These are phyloP conservation scores for Lichtheimia ramosa DNA, from an alignment of 371 early-diverging fungal genomes.

Conservation along the genomic window DNA sequence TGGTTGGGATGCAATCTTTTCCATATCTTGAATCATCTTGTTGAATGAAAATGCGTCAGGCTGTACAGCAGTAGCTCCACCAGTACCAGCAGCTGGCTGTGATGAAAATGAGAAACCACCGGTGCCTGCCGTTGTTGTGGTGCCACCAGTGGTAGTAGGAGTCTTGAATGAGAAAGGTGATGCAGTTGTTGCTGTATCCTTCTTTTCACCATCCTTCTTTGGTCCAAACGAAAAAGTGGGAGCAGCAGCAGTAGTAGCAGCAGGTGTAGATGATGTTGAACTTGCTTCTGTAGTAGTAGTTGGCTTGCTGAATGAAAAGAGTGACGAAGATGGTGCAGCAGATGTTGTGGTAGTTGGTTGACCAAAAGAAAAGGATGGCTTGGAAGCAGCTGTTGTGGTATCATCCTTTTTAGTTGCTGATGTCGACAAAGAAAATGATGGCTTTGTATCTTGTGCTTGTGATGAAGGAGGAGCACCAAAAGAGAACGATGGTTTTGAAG, in stretches of 20 bases:
- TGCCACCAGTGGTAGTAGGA: slow-evolving; percentile 5
- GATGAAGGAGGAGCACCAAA: slow-evolving; percentile 7
- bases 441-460: slow-evolving; percentile 4
- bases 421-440: slow-evolving; percentile 2
- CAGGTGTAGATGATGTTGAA: background rate
- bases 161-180: slow-evolving; percentile 20
- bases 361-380: background rate
- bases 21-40: slow-evolving; percentile 29
- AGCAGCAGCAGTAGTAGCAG: slow-evolving; percentile 8
- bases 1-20: slow-evolving; percentile 25
- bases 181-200: slow-evolving; percentile 1
- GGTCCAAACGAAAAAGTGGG: background rate
- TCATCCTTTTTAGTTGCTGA: background rate
- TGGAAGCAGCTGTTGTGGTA: background rate
- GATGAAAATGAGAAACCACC: slow-evolving; percentile 10
- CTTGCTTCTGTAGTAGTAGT: background rate
- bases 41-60: slow-evolving; percentile 35
- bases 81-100: slow-evolving; percentile 11
- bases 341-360: slow-evolving; percentile 7
- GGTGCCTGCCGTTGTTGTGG: slow-evolving; percentile 6
- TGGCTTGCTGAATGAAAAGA: slow-evolving; percentile 16
- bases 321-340: slow-evolving; percentile 9
- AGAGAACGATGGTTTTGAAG: background rate
- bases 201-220: slow-evolving; percentile 8
- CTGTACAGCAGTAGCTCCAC: slow-evolving; percentile 6